Evolutionary conservation across 2,329 filamentous ascomycete species (phyloP).

Genomic region (Plectosphaerella sp.): DNA sequence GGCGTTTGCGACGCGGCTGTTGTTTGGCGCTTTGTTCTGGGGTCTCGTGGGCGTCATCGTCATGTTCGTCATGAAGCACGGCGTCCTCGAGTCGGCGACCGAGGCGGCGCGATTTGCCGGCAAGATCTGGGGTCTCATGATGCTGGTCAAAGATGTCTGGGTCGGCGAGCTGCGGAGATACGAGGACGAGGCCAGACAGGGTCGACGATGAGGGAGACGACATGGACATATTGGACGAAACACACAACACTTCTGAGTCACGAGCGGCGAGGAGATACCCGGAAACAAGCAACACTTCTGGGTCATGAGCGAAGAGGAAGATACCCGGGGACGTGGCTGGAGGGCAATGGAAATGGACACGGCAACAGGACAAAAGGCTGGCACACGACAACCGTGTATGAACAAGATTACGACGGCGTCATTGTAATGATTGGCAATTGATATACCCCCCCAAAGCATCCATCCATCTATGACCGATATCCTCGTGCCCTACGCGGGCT

Average conservation of each 20-base stretch:
- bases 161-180: conserved; percentile 53
- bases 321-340: not conserved
- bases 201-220: conserved; percentile 5
- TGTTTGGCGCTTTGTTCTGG: conserved; percentile 61
- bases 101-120: conserved; percentile 46
- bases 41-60: conserved; percentile 48
- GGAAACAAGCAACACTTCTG: not conserved
- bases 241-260: not conserved
- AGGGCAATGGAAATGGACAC: too few species aligned
- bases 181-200: conserved; percentile 39
- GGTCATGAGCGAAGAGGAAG: not conserved
- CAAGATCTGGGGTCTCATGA: conserved; percentile 40
- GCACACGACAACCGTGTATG: too few species aligned
- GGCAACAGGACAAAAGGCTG: too few species aligned
- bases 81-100: conserved; percentile 57
- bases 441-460: too few species aligned
- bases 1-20: conserved; percentile 71
- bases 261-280: not conserved
- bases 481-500: too few species aligned
- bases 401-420: too few species aligned
- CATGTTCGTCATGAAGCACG: conserved; percentile 59
- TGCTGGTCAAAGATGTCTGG: conserved; percentile 50
- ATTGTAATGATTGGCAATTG: too few species aligned
- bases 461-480: too few species aligned
- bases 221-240: not conserved